Evolutionary conservation across 495 filamentous ascomycete genomes (phyloP), one percentile per base, ranked within the genome.

Genomic region (Friedmanniomyces simplex): DNA sequence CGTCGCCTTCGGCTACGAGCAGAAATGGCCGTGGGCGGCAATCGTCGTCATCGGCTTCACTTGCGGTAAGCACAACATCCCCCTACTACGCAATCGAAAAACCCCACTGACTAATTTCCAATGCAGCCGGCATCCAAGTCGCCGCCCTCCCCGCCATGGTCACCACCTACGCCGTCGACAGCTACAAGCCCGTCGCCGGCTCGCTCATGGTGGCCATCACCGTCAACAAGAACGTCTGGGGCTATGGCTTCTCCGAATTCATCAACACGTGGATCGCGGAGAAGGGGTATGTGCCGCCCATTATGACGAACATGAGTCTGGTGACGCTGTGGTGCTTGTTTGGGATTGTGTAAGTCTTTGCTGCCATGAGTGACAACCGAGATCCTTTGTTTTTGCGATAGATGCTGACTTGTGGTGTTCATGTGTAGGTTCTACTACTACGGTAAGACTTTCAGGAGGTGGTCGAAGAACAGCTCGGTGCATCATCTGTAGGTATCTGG

Each of bases 1-100:
- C 28, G 79, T 79, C 12, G 79, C 80, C 8, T 76, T 84, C 59
- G 80, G 81, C 1, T 84, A 83, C 50, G 58, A 82, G 59, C 63
- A 79, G 46, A 64, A 77, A 52, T 65, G 60, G 62, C 55, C 55
- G 20, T 58, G 55, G 55, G 13, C 26, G 10, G 55, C 47, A 2
- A 72, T 80, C 37, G 69, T 82, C 26, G 68, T 77, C 30, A 70
- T 81, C 59, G 77, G 82, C 1, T 50, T 50, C 47, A 50, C 47
- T 6, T 50, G 47, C 25, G 34, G 34, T 37, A 37, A 37, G 34
- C n/a, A n/a, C n/a, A n/a, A n/a, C n/a, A n/a, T n/a, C n/a, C n/a
- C n/a, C n/a, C n/a, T n/a, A n/a, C 16, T 37, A 37, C 34, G 8
- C 8, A 16, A 37, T 37, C 16, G 34, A 8, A 37, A 8, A 37